Base-by-base conservation (phyloP, 306 rosid genomes). In the Morella rubra region DNA sequence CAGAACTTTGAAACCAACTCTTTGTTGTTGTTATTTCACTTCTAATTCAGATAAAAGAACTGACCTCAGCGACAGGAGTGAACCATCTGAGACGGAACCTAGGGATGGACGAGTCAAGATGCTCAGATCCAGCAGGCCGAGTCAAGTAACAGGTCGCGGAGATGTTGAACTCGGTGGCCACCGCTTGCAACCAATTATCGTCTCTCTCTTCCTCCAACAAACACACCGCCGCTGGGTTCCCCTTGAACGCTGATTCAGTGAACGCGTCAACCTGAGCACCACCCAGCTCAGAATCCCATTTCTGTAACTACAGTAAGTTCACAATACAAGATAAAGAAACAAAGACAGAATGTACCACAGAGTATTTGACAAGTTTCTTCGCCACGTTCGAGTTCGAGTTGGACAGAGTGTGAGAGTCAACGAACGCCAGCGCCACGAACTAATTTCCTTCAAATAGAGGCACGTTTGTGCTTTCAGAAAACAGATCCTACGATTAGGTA, bases 81-180 rank as follows among this genome's bases (percentile, higher is more conserved):
- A 91, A 93, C 97, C 96, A 93, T 88, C 93, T 84, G 78, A 93
- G 96, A 41, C 41, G 19, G 69, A 87, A 91, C 81, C 88, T 86
- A 10, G 90, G 92, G 77, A 22, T 58, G 1, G 88, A 68, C 3
- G 78, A 73, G 74, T 53, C 73, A 77, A 44, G 53, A 27, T 76
- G 16, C n/a, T 76, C 60, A 7, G 79, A 78, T 4, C 72, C 86
- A 7, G 73, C 3, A 12, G 85, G 62, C 44, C 65, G 84, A 77
- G 83, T 84, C 78, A 89, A 68, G 70, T 60, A 91, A 69, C 88
- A 58, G 0, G 96, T 91, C 49, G 76, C 58, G 0, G 93, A 77
- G 72, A 89, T 14, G 64, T 91, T 91, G 76, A 91, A 89, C 90
- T 89, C 93, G 1, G 84, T 22, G 0, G 96, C 93, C 19, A 90